Evolutionary conservation across 2,329 filamentous ascomycete genomes (phyloP).

Genomic region (Laburnicola sp.): DNA sequence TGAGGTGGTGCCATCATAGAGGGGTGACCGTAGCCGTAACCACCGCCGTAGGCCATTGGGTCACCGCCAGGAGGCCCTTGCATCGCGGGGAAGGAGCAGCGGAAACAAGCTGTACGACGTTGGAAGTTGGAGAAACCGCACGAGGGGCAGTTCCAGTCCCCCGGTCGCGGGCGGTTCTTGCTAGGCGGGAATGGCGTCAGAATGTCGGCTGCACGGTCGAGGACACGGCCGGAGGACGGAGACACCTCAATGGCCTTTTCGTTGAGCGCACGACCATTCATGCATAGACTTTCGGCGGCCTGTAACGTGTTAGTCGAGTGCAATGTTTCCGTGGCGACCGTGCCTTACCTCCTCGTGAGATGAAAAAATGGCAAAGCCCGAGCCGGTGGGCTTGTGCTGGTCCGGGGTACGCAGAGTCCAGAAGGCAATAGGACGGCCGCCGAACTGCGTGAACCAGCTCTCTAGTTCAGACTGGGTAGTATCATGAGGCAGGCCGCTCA

Average conservation of each 20-base stretch:
- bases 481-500: slow-evolving; percentile 95
- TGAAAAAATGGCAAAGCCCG: slow-evolving; percentile 97
- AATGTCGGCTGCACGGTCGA: slow-evolving; percentile 94
- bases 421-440: slow-evolving; percentile 95
- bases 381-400: slow-evolving; percentile 99
- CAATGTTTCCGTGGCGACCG: background rate
- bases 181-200: slow-evolving; percentile 96
- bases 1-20: slow-evolving; percentile 58
- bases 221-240: slow-evolving; percentile 91
- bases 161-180: slow-evolving; percentile 95
- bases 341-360: slow-evolving; percentile 91
- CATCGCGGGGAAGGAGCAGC: slow-evolving; percentile 97
- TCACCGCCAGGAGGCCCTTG: slow-evolving; percentile 71
- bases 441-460: slow-evolving; percentile 99
- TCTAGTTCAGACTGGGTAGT: slow-evolving; percentile 98
- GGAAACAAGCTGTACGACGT: slow-evolving; percentile 96
- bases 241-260: slow-evolving; percentile 99
- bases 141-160: slow-evolving; percentile 98
- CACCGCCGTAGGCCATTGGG: slow-evolving; percentile 64
- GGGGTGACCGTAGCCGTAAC: slow-evolving; percentile 62
- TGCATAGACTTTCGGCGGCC: slow-evolving; percentile 97
- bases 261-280: slow-evolving; percentile 97
- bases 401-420: slow-evolving; percentile 98
- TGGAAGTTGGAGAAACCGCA: slow-evolving; percentile 99
- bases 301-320: slow-evolving; percentile 44